Base-by-base conservation (phyloP, 768 basidiomycete species). In the Phlegmacium glaucopus region DNA sequence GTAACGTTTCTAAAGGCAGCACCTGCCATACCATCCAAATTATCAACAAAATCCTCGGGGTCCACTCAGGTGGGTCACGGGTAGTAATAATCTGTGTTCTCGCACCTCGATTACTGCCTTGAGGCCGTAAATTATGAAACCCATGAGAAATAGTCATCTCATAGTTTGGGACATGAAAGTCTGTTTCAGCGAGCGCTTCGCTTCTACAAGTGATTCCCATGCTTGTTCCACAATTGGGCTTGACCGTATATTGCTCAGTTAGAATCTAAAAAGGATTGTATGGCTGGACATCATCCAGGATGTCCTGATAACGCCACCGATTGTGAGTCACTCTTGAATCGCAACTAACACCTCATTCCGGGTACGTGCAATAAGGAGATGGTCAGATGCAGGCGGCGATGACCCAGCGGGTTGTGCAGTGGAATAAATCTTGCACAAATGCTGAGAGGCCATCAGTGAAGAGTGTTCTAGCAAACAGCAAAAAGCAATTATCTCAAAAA, bases 231-330 rank as follows among this genome's bases (percentile, higher is more conserved):
- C 77, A 38, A 69, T 65, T 0, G 67, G 54, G 65, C 47, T 75
- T 72, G 38, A 69, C 72, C n/a, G 81, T 63, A 35, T 67, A 61
- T 56, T 84, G 82, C 52, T 83, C 80, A 22, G 76, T 59, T 0
- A 75, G 57, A 48, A 65, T 75, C 72, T 49, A 91, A 68, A 66
- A 92, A 93, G 1, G 73, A 51, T 47, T 68, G 69, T 22, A 90
- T 60, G 15, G 73, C 50, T 82, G 79, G 2, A 61, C 56, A 39
- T 91, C 86, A 52, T 92, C 90, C 25, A 93, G 69, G 35, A 82
- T 72, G 54, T 93, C 90, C 57, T 90, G 85, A 8, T 79, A 27
- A 90, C 90, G 6, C 85, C 84, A 4, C 90, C 90, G 12, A 70
- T 63, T 0, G 69, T 75, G 35, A 92, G 58, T 90, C 90, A 93